Evolutionary conservation across 129 eudicot species (phyloP).

Genomic region (Lonicera japonica): DNA sequence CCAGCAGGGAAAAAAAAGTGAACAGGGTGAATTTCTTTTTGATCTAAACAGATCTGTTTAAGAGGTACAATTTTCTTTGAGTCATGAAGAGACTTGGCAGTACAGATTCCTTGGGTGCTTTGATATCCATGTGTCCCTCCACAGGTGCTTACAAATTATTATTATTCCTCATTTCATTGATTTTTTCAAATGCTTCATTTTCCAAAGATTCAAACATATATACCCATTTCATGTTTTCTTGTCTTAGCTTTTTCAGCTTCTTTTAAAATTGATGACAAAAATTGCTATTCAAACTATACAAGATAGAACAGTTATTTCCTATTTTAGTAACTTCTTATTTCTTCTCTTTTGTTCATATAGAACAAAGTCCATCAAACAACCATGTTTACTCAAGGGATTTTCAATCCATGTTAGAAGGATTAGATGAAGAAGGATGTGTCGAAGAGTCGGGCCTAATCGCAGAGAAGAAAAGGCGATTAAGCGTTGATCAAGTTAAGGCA

Average conservation of each 20-base stretch:
- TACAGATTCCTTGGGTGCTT: slow-evolving; percentile 76
- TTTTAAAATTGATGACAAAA: background rate
- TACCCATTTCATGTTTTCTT: slow-evolving; percentile 20
- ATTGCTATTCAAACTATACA: no score
- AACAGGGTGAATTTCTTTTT: slow-evolving; percentile 6
- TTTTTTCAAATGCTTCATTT: background rate
- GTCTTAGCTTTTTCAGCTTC: slow-evolving; percentile 2
- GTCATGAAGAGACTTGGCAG: slow-evolving; percentile 74
- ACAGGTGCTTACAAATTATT: slow-evolving; percentile 54
- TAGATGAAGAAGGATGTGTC: slow-evolving; percentile 64
- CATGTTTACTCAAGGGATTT: slow-evolving; percentile 63
- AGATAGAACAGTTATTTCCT: slow-evolving; percentile 1
- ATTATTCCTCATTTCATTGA: background rate
- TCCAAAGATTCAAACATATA: background rate
- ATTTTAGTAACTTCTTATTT: slow-evolving; percentile 15
- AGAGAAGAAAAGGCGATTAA: slow-evolving; percentile 71
- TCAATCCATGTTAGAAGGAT: slow-evolving; percentile 69
- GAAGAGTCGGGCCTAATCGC: slow-evolving; percentile 63
- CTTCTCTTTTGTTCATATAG: slow-evolving; percentile 21
- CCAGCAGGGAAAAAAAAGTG: background rate
- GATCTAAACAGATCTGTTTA: slow-evolving; percentile 4
- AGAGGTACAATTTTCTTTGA: background rate
- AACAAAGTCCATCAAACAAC: slow-evolving; percentile 42
- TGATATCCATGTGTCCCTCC: slow-evolving; percentile 82
- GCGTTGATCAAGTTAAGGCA: slow-evolving; percentile 81